Evolutionary conservation across 2,329 filamentous ascomycete genomes (phyloP).

Genomic region (Fusarium nygamai): DNA sequence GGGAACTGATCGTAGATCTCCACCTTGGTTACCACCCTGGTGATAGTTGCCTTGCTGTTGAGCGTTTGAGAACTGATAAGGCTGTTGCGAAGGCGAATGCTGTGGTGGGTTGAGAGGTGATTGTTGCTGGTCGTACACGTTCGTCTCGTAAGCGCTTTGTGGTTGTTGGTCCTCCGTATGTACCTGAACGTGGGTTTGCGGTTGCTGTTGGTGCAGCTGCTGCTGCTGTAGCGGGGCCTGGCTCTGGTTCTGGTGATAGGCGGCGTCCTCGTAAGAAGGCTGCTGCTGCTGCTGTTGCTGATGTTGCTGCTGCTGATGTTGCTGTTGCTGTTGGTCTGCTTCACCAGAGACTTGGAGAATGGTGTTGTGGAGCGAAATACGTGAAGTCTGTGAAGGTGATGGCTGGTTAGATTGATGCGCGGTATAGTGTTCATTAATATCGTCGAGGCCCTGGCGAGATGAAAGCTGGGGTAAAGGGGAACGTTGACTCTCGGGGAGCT

Average conservation of each 20-base stretch:
- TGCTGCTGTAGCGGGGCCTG: conserved; percentile 49
- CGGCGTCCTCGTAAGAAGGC: conserved; percentile 55
- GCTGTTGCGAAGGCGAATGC: conserved; percentile 30
- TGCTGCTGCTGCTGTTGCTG: conserved; percentile 51
- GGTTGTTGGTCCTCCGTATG: conserved; percentile 46
- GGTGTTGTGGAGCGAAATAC: conserved; percentile 49
- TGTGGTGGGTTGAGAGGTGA: conserved; percentile 36
- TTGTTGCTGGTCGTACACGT: conserved; percentile 52
- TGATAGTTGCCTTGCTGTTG: conserved; percentile 47
- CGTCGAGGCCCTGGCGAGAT: conserved; percentile 57
- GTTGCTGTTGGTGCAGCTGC: too few relatives aligned
- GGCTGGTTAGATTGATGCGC: conserved; percentile 54
- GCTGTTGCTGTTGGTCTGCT: conserved; percentile 53
- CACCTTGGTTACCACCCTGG: conserved; percentile 47
- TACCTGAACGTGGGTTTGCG: conserved; percentile 36
- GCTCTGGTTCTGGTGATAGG: conserved; percentile 46
- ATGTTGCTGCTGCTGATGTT: conserved; percentile 50
- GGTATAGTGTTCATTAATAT: conserved; percentile 51
- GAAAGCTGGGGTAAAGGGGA: conserved; percentile 55
- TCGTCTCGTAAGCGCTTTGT: conserved; percentile 47
- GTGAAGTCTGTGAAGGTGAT: conserved; percentile 53
- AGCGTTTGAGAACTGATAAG: conserved; percentile 42
- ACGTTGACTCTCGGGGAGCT: conserved; percentile 44
- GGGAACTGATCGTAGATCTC: conserved; percentile 49
- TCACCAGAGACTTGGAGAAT: conserved; percentile 61